Evolutionary conservation across 83 land plant species (phyloP).

Genomic region (Picea abies): DNA sequence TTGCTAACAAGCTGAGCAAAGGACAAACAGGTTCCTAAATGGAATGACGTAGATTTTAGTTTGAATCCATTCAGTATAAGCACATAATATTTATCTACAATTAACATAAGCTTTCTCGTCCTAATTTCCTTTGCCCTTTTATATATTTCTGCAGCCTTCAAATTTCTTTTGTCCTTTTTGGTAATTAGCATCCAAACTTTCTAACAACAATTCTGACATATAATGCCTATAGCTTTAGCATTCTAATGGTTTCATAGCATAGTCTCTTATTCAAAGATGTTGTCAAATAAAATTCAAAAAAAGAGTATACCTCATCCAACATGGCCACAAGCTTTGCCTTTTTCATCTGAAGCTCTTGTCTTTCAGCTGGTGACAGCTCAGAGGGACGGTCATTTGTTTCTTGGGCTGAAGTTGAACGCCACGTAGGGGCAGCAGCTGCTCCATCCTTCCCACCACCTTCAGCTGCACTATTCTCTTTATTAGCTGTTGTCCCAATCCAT

Average conservation of each 20-base stretch:
- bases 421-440: neutral
- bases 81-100: neutral
- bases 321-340: slow-evolving; percentile 68
- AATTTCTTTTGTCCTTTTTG: neutral
- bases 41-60: neutral
- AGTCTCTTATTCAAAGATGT: neutral
- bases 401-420: slow-evolving; percentile 29
- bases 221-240: neutral
- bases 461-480: slow-evolving; percentile 6
- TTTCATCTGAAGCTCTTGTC: slow-evolving; percentile 73
- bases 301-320: slow-evolving; percentile 70
- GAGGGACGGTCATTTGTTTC: slow-evolving; percentile 28
- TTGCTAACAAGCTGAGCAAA: neutral
- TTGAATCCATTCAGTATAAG: neutral
- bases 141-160: neutral
- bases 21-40: neutral
- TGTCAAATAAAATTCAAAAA: neutral
- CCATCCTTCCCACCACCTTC: slow-evolving; percentile 4
- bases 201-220: neutral
- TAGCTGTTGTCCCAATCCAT: slow-evolving; percentile 4
- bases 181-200: neutral
- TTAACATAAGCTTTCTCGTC: neutral
- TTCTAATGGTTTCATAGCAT: neutral
- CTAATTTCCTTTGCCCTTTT: neutral
- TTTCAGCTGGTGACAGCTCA: slow-evolving; percentile 66